Evolutionary conservation across 352 stramenopile genomes (phyloP).

Genomic region (Pythium aristosporum): DNA sequence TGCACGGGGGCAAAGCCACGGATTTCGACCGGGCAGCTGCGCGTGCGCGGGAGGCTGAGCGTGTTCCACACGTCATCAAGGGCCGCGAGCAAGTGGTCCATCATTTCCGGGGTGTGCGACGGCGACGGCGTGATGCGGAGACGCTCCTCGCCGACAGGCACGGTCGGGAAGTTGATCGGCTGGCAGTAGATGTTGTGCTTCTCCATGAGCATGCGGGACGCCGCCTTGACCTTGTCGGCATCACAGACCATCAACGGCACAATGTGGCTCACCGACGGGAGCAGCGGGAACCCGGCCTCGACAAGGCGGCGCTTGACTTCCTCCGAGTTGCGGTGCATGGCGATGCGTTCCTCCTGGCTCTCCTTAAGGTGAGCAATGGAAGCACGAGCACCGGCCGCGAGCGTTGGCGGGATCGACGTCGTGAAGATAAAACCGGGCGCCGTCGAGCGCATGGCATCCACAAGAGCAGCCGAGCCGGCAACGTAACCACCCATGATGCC

Average conservation of each 20-base stretch:
- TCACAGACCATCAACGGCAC: constrained; percentile 89
- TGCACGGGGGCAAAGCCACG: constrained; percentile 44
- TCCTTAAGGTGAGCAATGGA: constrained; percentile 85
- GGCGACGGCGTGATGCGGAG: constrained; percentile 85
- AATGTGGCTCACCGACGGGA: constrained; percentile 89
- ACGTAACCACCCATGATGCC: constrained; percentile 92
- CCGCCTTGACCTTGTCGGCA: constrained; percentile 86
- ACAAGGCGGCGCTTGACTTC: constrained; percentile 85
- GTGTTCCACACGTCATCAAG: constrained; percentile 88
- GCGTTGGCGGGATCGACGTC: constrained; percentile 86
- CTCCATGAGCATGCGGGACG: constrained; percentile 88
- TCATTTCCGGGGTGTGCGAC: constrained; percentile 88
- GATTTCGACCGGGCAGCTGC: constrained; percentile 32
- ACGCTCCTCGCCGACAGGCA: constrained; percentile 87
- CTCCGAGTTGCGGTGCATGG: constrained; percentile 84
- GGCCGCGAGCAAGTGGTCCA: constrained; percentile 78
- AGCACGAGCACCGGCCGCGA: constrained; percentile 77
- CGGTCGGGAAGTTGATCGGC: constrained; percentile 92
- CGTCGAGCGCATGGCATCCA: constrained; percentile 88
- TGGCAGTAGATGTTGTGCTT: constrained; percentile 92
- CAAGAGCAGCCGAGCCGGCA: constrained; percentile 73
- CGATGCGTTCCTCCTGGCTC: constrained; percentile 73
- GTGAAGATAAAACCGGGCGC: constrained; percentile 91
- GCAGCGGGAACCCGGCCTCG: constrained; percentile 79
- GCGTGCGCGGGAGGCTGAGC: constrained; percentile 65